These are phyloP conservation scores for Plantago major DNA, from an alignment of 257 asterid genomes.

Conservation along the genomic window DNA sequence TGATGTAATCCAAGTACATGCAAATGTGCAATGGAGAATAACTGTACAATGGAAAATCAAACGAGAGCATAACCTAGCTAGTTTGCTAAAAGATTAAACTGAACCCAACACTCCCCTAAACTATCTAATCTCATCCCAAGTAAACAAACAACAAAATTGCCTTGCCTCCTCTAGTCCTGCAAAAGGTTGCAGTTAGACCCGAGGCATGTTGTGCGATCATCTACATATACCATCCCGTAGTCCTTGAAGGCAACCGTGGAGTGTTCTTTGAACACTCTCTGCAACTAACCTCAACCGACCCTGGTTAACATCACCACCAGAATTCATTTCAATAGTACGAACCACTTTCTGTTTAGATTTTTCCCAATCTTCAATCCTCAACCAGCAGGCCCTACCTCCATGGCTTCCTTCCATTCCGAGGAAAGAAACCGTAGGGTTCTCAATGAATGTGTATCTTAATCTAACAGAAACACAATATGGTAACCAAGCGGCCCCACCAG, in stretches of 20 bases:
- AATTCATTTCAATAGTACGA: slow-evolving; percentile 58
- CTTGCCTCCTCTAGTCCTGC: not conserved
- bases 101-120: not conserved
- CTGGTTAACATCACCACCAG: slow-evolving; percentile 69
- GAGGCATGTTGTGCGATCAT: slow-evolving; percentile 15
- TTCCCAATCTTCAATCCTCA: slow-evolving; percentile 82
- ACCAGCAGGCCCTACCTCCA: slow-evolving; percentile 98
- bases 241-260: slow-evolving; percentile 77
- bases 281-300: slow-evolving; percentile 89
- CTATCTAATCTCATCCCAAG: not conserved
- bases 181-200: not conserved
- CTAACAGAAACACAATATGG: slow-evolving; percentile 92
- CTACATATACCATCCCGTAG: slow-evolving; percentile 61
- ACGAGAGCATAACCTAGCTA: not conserved
- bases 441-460: slow-evolving; percentile 73
- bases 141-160: not conserved
- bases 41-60: not conserved
- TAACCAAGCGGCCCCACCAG: slow-evolving; percentile 99
- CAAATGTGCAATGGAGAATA: not conserved
- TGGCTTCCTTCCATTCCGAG: slow-evolving; percentile 99
- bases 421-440: slow-evolving; percentile 59
- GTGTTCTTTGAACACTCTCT: slow-evolving; percentile 80
- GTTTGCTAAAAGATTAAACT: not conserved
- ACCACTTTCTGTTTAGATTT: slow-evolving; percentile 75
- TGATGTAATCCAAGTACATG: not conserved